phyloP scores from a whole-genome alignment of 2,329 filamentous ascomycete genomes.

The Hymenoscyphus fraxineus region DNA sequence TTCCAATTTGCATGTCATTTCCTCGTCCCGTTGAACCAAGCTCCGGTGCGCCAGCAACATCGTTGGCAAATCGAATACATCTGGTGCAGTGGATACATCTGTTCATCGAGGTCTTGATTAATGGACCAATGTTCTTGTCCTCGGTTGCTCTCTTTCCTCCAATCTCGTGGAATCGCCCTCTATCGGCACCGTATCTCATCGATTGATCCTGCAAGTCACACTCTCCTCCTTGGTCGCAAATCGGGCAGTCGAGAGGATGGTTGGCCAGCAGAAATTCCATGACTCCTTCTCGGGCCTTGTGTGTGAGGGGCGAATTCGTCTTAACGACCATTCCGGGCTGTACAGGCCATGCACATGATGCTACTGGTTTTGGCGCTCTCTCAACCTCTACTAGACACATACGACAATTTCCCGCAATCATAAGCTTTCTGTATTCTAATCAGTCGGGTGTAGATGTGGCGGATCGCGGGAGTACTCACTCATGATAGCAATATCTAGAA shows the following conservation, averaged over 20 bases:
- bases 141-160: slow-evolving; percentile 95
- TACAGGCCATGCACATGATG: slow-evolving; percentile 97
- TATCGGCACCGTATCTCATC: slow-evolving; percentile 95
- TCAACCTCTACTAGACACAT: slow-evolving; percentile 99
- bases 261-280: slow-evolving; percentile 99
- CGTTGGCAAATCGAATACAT: slow-evolving; percentile 96
- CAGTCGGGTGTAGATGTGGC: slow-evolving; percentile 24
- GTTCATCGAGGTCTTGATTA: slow-evolving; percentile 99
- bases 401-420: slow-evolving; percentile 99
- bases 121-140: slow-evolving; percentile 97
- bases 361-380: slow-evolving; percentile 91
- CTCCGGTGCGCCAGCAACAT: slow-evolving; percentile 92
- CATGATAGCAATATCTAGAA: slow-evolving; percentile 93
- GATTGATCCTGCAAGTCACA: slow-evolving; percentile 99
- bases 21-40: slow-evolving; percentile 91
- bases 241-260: slow-evolving; percentile 91
- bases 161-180: slow-evolving; percentile 94
- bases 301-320: slow-evolving; percentile 91
- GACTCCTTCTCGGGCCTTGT: slow-evolving; percentile 97
- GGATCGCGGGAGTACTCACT: slow-evolving; percentile 55
- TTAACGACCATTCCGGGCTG: slow-evolving; percentile 99
- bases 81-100: slow-evolving; percentile 98
- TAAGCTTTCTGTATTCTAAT: slow-evolving; percentile 67
- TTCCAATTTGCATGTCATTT: slow-evolving; percentile 97
- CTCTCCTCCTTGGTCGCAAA: slow-evolving; percentile 98